Base-by-base conservation (phyloP, 1,284 basidiomycete species). In the Ganoderma meredithae region DNA sequence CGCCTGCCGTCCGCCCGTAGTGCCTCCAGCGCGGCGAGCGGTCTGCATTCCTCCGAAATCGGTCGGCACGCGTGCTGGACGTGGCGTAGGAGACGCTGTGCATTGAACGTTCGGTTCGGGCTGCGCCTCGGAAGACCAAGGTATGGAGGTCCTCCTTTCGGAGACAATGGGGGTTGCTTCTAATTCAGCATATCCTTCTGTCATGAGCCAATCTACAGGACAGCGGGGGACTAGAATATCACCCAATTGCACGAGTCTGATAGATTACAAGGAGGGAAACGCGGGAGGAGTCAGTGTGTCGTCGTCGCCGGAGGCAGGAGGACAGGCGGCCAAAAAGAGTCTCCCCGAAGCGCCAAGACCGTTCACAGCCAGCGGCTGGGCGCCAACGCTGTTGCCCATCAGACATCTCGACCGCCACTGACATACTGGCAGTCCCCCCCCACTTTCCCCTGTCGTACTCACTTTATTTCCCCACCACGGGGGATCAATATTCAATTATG, bases 231-330 rank as follows among this genome's bases (percentile, higher is more conserved):
- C 19, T 31, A 27, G 6, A 5, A 55, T n/a, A n/a, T 19, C 56
- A 22, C 56, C 22, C 13, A 22, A 60, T 25, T 40, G n/a, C 39
- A 5, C 4, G 9, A 40, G 39, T 15, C n/a, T 25, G 58, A 40
- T 40, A 25, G 22, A 59, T 59, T 59, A 19, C 41, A 27, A 27
- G 41, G 39, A 43, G 15, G 25, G 31, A 13, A 58, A 22, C 47
- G 59, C 56, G 40, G 58, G 22, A 15, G 39, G 58, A 31, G 39
- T 49, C 31, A 49, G 39, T 39, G n/a, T 25, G 13, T 25, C n/a
- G 22, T 36, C 25, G 62, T 44, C 27, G 56, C 12, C 25, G 27
- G n/a, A 41, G 62, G 63, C 55, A 63, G 56, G 63, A 64, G 63
- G 44, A 49, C 52, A 22, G 43, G 33, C 39, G 49, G 31, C 47